Evolutionary conservation across 768 basidiomycete genomes (phyloP), one percentile per base, ranked within the genome.

Genomic region (Tephrocybe sp.): DNA sequence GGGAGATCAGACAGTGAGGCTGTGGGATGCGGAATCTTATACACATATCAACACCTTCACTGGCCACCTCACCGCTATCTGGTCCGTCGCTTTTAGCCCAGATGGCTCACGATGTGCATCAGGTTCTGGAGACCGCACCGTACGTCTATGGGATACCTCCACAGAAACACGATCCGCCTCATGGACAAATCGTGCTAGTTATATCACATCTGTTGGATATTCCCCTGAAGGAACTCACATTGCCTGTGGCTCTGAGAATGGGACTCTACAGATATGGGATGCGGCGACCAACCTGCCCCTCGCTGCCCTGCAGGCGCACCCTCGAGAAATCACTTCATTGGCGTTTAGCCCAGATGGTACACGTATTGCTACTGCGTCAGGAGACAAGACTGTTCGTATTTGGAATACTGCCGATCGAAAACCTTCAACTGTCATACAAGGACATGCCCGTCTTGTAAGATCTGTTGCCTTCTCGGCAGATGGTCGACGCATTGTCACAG

Each of bases 121-220:
- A 24, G 52, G 47, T 11, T 54, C 52, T 6, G 47, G 47, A 30
- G 52, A 54, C 18, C 35, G 36, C 18, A 49, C 47, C 1, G 30
- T 54, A 12, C 47, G 47, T 25, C 41, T 54, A 9, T 54, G 52
- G 52, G 52, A 54, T 36, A 48, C 51, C 8, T 47, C 45, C 9
- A 53, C 45, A 16, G 46, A 38, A 35, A 47, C 51, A 9, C 35
- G 36, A 12, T 39, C 40, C 13, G 21, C 34, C n/a, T 48, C 40
- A 4, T 42, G 45, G 39, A 47, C 34, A 22, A 44, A 44, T 26
- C 51, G 34, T 13, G 45, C 45, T 25, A 47, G 51, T n/a, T 42
- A 42, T 15, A 38, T 53, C 21, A 53, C 39, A 22, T 53, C 51
- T 8, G 46, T 53, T 9, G 51, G 31, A 9, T 53, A 47, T 46